Evolutionary conservation across 2,329 filamentous ascomycete genomes (phyloP).

Genomic region (Akanthomyces uredinophilus): DNA sequence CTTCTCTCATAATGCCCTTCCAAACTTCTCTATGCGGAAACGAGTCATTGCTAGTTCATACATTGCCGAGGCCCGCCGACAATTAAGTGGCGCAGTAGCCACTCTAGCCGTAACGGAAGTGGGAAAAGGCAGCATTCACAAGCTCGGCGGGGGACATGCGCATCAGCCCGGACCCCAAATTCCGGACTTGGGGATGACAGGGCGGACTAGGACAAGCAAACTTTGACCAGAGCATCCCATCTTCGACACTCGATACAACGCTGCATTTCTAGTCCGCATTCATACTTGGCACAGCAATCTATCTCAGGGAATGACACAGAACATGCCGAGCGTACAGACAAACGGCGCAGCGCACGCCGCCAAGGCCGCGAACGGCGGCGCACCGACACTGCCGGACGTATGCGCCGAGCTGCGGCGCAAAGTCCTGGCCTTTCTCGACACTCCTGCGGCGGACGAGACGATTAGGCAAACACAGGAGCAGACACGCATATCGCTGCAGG

Average conservation of each 20-base stretch:
- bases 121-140: neutral
- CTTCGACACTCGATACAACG: neutral
- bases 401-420: conserved; percentile 14
- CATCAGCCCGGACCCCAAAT: conserved; percentile 8
- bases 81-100: conserved; percentile 1
- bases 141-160: neutral
- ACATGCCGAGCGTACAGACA: conserved; percentile 9
- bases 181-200: neutral
- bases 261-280: neutral
- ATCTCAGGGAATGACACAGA: conserved; percentile 2
- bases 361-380: neutral
- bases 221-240: neutral
- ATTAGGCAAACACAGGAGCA: conserved; percentile 53
- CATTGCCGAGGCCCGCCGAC: conserved; percentile 10
- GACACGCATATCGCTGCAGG: conserved; percentile 63
- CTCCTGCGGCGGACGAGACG: conserved; percentile 9
- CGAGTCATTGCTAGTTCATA: neutral
- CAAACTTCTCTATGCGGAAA: too few species aligned
- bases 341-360: conserved; percentile 9
- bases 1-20: neutral
- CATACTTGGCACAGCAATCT: neutral
- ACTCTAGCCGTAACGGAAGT: neutral
- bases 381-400: conserved; percentile 7
- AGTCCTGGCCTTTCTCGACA: conserved; percentile 14
- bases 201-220: conserved; percentile 1